A percentile compares a stretch with the other conserved stretches of the same genome.
phyloP scores from a whole-genome alignment of 2,329 filamentous ascomycete species.

The Magnaporthales sp. region DNA sequence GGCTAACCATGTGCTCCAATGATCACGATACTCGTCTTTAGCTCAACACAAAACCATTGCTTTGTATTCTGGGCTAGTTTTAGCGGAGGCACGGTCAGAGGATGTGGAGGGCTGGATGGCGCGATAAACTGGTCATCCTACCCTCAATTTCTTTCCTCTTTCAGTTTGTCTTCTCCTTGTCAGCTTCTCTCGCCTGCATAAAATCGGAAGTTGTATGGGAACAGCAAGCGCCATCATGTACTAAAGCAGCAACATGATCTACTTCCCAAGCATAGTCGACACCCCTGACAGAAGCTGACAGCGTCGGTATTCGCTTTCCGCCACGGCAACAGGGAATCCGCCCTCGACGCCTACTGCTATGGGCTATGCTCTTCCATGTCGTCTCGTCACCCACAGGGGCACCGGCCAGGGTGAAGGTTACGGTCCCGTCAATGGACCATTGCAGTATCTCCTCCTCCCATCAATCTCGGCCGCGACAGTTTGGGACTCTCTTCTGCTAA shows the following conservation, averaged over 20 bases:
- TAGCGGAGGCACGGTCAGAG: background rate
- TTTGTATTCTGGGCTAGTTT: background rate
- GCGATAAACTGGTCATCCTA: background rate
- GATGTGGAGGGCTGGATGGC: background rate
- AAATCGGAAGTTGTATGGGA: background rate
- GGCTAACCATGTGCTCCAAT: background rate
- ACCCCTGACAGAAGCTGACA: background rate
- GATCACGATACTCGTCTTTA: background rate
- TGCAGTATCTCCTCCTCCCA: slow-evolving; percentile 41
- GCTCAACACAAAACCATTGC: background rate
- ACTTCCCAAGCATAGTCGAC: background rate
- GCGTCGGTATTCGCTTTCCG: background rate
- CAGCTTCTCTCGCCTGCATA: background rate
- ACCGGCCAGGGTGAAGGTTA: slow-evolving; percentile 35
- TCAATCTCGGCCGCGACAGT: slow-evolving; percentile 42
- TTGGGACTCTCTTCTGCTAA: slow-evolving; percentile 28
- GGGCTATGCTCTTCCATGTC: slow-evolving; percentile 39
- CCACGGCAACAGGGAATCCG: slow-evolving; percentile 23
- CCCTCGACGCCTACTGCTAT: slow-evolving; percentile 45
- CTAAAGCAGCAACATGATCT: background rate
- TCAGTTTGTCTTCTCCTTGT: too few species aligned
- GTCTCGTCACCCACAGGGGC: slow-evolving; percentile 31
- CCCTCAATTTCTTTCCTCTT: too few species aligned
- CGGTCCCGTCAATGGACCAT: slow-evolving; percentile 37
- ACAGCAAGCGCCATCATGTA: background rate